These are phyloP conservation scores for Cucumis melo DNA, from an alignment of 306 rosid genomes.

Conservation along the genomic window DNA sequence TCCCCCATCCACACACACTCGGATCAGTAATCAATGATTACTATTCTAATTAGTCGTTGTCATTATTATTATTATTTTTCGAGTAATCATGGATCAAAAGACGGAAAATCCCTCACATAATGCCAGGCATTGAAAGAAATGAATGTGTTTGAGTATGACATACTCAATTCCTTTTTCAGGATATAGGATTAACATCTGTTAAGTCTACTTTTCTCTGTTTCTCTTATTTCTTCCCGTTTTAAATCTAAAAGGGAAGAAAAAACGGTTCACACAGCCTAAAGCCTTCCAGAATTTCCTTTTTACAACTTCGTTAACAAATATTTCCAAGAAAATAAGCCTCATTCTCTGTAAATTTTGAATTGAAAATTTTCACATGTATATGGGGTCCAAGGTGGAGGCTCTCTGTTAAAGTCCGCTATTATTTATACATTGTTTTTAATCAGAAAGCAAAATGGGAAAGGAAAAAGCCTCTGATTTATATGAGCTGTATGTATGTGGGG, in stretches of 20 bases:
- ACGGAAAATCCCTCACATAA: not conserved
- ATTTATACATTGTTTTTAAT: conserved; percentile 26
- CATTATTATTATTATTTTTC: not conserved
- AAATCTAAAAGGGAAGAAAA: not conserved
- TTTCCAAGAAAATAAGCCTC: conserved; percentile 25
- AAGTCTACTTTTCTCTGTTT: not conserved
- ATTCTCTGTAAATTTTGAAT: conserved; percentile 15
- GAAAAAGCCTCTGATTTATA: conserved; percentile 46
- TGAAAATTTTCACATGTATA: conserved; percentile 23
- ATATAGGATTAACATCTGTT: not conserved
- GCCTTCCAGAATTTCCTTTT: not conserved
- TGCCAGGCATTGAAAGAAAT: not conserved
- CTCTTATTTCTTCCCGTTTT: not conserved
- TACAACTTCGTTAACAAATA: not conserved
- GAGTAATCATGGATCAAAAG: not conserved
- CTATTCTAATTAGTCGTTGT: not conserved
- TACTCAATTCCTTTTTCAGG: not conserved
- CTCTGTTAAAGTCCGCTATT: conserved; percentile 60
- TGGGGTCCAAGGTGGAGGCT: conserved; percentile 78
- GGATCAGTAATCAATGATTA: not conserved
- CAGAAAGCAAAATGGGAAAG: conserved; percentile 16
- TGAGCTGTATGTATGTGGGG: conserved; percentile 56
- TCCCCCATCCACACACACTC: not conserved
- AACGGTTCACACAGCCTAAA: not conserved
- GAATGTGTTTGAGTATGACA: not conserved